Base-by-base conservation (phyloP, 1,284 basidiomycete genomes). In the Ceratobasidium sp. region DNA sequence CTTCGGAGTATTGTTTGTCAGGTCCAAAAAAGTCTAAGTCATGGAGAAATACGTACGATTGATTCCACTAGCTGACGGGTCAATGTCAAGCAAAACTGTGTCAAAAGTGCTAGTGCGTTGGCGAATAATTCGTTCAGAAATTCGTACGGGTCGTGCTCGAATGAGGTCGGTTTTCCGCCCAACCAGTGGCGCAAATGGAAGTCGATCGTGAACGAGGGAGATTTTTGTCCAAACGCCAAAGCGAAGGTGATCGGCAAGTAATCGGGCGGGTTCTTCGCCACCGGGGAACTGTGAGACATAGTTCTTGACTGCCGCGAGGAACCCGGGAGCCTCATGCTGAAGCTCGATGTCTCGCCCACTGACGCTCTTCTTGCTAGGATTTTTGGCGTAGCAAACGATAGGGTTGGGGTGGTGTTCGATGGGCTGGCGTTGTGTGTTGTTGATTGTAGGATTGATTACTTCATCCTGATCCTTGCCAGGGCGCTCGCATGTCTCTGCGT, bases 181-280 rank as follows among this genome's bases (percentile, higher is more conserved):
- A 5, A n/a, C 64, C n/a, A 67, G 44, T 26, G 64, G 64, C 2
- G 64, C 64, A 33, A 49, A 67, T 12, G 64, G 64, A 20, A 67
- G 64, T 40, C 12, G 20, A 26, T 49, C 44, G 64, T 67, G 64
- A 10, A 44, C 23, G n/a, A 67, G 64, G 23, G 18, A n/a, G 5
- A 67, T 1, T 3, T 28, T 42, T 7, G 18, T 49, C 64, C 64
- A 67, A 6, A 67, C 44, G 13, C 40, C 18, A 28, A 49, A 67
- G 4, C 7, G 18, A 12, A 23, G 23, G 5, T 67, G 18, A 4
- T 67, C 20, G 44, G 23, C 20, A n/a, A 67, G 23, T 26, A 60
- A 15, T 13, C 39, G 15, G n/a, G 40, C 39, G 28, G 15, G 42
- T 28, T 68, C 66, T 12, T 2, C 28, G 15, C 9, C 15, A 28